These are phyloP conservation scores for Tillandsia leiboldiana DNA, from an alignment of 176 grass and related monocot species.

Conservation along the genomic window DNA sequence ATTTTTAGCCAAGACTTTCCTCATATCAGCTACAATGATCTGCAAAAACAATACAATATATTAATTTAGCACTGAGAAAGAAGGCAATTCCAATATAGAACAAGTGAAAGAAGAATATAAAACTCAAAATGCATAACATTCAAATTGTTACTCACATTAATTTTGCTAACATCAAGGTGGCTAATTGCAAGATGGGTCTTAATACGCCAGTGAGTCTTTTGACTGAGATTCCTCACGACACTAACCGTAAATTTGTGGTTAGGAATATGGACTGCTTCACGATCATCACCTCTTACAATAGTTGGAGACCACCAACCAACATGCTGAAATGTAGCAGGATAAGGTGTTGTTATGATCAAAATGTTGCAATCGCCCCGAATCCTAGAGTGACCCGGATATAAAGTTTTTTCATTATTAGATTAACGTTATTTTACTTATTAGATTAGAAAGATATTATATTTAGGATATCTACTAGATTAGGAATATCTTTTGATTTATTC, in stretches of 20 bases:
- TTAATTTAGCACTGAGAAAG: constrained; percentile 9
- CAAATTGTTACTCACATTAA: constrained; percentile 52
- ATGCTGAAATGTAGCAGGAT: constrained; percentile 54
- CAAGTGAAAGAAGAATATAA: constrained; percentile 7
- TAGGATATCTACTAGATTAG: too few species aligned
- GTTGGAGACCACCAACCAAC: constrained; percentile 96
- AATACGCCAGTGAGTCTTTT: constrained; percentile 93
- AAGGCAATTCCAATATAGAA: constrained; percentile 10
- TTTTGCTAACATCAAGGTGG: constrained; percentile 97
- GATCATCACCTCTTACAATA: constrained; percentile 87
- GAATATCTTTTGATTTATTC: too few species aligned
- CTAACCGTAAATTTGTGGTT: constrained; percentile 97
- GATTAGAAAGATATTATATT: too few species aligned
- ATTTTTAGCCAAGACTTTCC: constrained; percentile 92
- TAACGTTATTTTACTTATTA: too few species aligned
- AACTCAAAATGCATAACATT: constrained; percentile 4
- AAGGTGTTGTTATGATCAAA: neutral
- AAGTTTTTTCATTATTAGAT: too few species aligned
- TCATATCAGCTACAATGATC: constrained; percentile 93
- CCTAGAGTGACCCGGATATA: too few species aligned
- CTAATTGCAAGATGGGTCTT: constrained; percentile 94
- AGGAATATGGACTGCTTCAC: constrained; percentile 93
- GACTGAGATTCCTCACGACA: constrained; percentile 82
- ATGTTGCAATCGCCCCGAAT: too few species aligned
- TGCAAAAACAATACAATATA: constrained; percentile 27